Base-by-base conservation (phyloP, 2,329 filamentous ascomycete genomes). In the Colletotrichum magnum region DNA sequence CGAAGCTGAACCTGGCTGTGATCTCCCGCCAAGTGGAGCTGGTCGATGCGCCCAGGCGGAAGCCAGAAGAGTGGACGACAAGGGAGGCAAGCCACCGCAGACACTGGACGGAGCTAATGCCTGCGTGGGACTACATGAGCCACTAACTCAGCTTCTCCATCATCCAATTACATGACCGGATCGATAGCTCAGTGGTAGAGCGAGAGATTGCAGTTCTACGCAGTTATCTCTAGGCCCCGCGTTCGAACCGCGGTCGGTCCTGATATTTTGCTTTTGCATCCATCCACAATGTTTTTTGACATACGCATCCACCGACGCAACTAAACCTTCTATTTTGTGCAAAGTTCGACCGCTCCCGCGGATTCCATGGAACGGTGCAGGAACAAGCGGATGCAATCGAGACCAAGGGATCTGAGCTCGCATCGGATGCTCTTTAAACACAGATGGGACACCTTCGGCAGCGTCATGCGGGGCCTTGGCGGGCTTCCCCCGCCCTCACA, bases 111-210 rank as follows among this genome's bases (percentile, higher is more conserved):
- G 7, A 6, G 32, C 32, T 36, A 6, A 3, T 36, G 32, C 32
- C 9, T 9, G 1, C 6, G 21, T 6, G 9, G 9, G 28, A 9
- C 28, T 10, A 10, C 32, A 36, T 36, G 7, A 10, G 2, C 3
- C 2, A 36, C 9, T 9, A 10, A 36, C 10, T 7, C 7, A 10
- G 2, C 13, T 18, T 7, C 0, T 0, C 2, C 1, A 6, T 0
- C 7, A 28, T n/a, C 18, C 16, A 52, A 16, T 15, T 12, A 28
- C 5, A 16, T 26, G 26, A 41, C 26, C 15, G 67, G 67, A 69
- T 69, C 67, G 67, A 69, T 69, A 69, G 67, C 67, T 69, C 67
- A 69, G 67, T 69, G 67, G 67, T 69, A 69, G 67, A 69, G 67
- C 62, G 67, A 69, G 62, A 69, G 67, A 69, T 69, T 69, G 67